Conservation (phyloP, 1,284 basidiomycete genomes). For the Heliocybe sulcata region DNA sequence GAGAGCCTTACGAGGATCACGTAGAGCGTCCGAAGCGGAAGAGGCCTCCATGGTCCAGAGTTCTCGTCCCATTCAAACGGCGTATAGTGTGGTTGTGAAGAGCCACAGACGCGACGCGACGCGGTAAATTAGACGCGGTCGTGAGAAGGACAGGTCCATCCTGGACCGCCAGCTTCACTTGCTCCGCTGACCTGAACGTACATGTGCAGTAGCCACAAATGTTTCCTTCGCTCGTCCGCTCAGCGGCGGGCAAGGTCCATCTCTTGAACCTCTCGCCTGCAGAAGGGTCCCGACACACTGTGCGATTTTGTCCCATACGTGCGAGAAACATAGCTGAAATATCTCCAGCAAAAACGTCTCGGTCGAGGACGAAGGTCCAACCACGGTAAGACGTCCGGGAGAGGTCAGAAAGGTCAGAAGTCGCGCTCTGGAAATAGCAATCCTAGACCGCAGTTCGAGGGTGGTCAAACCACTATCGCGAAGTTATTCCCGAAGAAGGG, state of each 20-base stretch:
- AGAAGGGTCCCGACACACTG: constrained; percentile 54
- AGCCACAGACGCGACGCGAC: constrained; percentile 1
- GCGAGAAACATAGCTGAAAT: constrained; percentile 1
- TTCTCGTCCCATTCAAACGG: background rate
- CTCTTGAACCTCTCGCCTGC: constrained; percentile 62
- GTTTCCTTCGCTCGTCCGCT: constrained; percentile 6
- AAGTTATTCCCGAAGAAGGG: constrained; percentile 91
- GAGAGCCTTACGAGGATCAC: constrained; percentile 5
- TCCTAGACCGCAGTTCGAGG: constrained; percentile 83
- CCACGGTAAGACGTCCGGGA: constrained; percentile 86
- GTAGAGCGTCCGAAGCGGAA: constrained; percentile 6
- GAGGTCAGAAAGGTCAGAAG: constrained; percentile 96
- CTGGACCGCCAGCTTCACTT: background rate
- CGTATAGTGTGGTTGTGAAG: background rate
- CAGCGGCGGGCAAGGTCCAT: constrained; percentile 14
- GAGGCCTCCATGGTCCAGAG: constrained; percentile 7
- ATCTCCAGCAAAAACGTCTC: constrained; percentile 79
- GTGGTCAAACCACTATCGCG: constrained; percentile 94
- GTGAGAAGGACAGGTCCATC: background rate
- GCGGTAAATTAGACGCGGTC: background rate
- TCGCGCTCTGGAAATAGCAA: constrained; percentile 89
- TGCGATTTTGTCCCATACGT: constrained; percentile 20
- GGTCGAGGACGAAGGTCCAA: constrained; percentile 91
- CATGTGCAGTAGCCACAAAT: background rate
- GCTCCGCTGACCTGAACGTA: background rate